Evolutionary conservation across 1,284 basidiomycete genomes (phyloP).

Genomic region (Pisolithus thermaeus): DNA sequence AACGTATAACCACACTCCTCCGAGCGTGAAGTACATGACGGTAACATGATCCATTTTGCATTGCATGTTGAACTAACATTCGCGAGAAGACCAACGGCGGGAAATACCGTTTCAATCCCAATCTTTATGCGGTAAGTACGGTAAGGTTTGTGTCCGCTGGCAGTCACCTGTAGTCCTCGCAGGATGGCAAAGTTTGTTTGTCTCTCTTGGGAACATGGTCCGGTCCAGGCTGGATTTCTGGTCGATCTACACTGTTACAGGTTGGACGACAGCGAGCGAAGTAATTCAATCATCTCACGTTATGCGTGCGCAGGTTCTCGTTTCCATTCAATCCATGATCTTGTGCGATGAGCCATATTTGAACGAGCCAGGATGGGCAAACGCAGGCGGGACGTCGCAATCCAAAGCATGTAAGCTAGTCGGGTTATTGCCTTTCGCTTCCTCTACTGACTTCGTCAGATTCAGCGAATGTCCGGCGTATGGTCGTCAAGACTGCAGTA

Average conservation of each 20-base stretch:
- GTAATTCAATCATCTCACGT: conserved; percentile 1
- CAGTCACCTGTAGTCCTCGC: conserved; percentile 2
- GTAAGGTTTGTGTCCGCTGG: conserved; percentile 3
- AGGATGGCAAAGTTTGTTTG: conserved; percentile 90
- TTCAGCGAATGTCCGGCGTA: conserved; percentile 81
- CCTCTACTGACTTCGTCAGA: conserved; percentile 38
- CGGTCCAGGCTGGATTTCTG: conserved; percentile 86
- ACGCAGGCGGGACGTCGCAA: conserved; percentile 59
- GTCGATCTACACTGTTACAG: conserved; percentile 80
- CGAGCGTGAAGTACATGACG: conserved; percentile 86
- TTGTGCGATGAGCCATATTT: conserved; percentile 84
- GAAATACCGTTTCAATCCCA: conserved; percentile 86
- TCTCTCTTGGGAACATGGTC: conserved; percentile 88
- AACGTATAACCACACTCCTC: conserved; percentile 75
- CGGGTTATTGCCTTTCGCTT: conserved; percentile 1
- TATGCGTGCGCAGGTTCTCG: conserved; percentile 54
- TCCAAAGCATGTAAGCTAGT: conserved; percentile 62
- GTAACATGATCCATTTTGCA: conserved; percentile 31
- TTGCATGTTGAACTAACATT: conserved; percentile 7
- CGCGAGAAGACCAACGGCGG: conserved; percentile 74
- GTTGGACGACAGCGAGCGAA: conserved; percentile 28
- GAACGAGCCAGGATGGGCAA: conserved; percentile 87
- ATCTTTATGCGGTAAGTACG: conserved; percentile 72
- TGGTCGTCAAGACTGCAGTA: conserved; percentile 85
- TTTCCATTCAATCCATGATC: conserved; percentile 94